Evolutionary conservation across 2,329 filamentous ascomycete genomes (phyloP), one percentile per base, ranked within the genome.

Genomic region (Alternaria dauci): DNA sequence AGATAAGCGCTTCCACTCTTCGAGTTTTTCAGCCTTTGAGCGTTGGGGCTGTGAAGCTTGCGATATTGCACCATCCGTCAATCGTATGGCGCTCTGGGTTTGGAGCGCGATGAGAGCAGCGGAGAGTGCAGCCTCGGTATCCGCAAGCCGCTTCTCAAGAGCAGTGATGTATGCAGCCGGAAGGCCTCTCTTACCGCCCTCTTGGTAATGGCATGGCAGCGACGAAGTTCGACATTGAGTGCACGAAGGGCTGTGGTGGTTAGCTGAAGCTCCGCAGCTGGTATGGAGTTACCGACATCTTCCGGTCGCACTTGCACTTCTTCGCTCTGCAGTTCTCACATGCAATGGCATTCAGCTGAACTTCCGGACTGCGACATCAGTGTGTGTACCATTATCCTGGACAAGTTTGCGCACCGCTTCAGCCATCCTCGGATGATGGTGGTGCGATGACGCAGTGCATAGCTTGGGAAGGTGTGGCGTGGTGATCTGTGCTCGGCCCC

Each of bases 231-330:
- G 62, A 34, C 71, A 74, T 58, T 71, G 70, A 14, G 68, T 67
- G 44, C 71, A 74, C 28, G 56, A 56, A n/a, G 71, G 71, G 20
- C 71, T 74, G 47, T 9, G 32, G 7, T 23, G 8, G 34, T 55
- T 42, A 59, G 55, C 32, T 41, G 48, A 36, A 14, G 42, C 26
- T 14, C 34, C 16, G 2, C 16, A 23, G n/a, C 42, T 20, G 9
- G 23, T 16, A 16, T 36, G 25, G 20, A 30, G 14, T 39, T n/a
- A 46, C 59, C 64, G 1, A 71, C 71, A 71, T 53, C 51, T 48
- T 70, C 9, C 71, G 67, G 48, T 73, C 71, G 44, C 71, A 73
- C 65, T 66, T 72, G 60, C 69, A 71, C 44, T 73, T 72, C 50
- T 70, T 73, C 36, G 69, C 58, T 23, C 71, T 68, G 55, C 71